Percentiles rank a stretch among this genome's conserved stretches.
Conservation (phyloP, 73 alveolate species). For the Diophrys appendiculata region DNA sequence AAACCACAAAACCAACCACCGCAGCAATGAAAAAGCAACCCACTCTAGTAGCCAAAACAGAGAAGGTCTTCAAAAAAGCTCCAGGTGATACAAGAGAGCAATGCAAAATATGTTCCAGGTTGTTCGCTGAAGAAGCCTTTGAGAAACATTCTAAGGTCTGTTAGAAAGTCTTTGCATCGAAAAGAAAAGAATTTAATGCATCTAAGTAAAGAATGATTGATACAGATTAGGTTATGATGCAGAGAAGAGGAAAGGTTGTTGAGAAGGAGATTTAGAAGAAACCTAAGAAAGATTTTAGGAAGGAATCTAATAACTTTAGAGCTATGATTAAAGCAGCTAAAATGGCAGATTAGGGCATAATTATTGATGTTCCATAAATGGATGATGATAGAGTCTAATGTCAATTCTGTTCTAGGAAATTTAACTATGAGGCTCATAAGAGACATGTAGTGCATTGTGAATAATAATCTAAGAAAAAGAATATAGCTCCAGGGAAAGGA, state of each 20-base stretch:
- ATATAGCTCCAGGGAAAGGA: too few relatives aligned
- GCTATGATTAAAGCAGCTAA: conserved; percentile 14
- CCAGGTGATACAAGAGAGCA: conserved; percentile 4
- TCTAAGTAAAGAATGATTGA: background rate
- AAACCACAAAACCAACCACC: too few relatives aligned
- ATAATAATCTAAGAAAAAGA: background rate
- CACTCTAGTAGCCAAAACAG: conserved; percentile 31
- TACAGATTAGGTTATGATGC: background rate
- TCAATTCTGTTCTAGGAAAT: background rate
- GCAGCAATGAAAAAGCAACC: too few relatives aligned
- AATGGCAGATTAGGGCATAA: conserved; percentile 3
- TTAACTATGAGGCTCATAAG: conserved; percentile 2
- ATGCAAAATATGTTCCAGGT: background rate
- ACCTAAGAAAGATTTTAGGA: background rate
- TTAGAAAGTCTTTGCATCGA: conserved; percentile 1
- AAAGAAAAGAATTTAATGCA: conserved; percentile 10
- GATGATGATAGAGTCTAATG: background rate
- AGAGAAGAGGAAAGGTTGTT: background rate
- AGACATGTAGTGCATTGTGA: conserved; percentile 10
- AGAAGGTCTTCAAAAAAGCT: conserved; percentile 6
- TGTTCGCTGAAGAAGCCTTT: conserved; percentile 3
- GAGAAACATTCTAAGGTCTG: conserved; percentile 9
- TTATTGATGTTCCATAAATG: conserved; percentile 1
- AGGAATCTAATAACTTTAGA: background rate
- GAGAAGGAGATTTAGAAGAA: background rate